These are phyloP conservation scores for Penicillium tannophilum DNA, from an alignment of 495 filamentous ascomycete species.

Conservation along the genomic window DNA sequence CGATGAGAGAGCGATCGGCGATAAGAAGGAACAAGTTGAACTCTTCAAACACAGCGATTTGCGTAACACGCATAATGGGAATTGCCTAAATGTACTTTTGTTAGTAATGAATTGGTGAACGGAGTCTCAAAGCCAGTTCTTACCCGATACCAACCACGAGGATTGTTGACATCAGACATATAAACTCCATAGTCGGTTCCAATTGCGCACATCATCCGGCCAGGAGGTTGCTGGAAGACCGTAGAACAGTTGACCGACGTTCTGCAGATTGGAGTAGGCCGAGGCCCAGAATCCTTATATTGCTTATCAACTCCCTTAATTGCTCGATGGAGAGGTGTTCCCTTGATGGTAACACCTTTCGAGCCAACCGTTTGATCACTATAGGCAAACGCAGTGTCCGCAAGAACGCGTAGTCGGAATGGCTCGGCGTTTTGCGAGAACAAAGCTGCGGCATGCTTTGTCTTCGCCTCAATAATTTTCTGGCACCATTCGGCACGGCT, in stretches of 20 bases:
- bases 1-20: slow-evolving; percentile 86
- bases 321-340: slow-evolving; percentile 88
- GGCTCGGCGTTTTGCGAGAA: slow-evolving; percentile 95
- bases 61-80: slow-evolving; percentile 73
- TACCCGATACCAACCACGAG: slow-evolving; percentile 86
- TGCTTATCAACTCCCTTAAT: slow-evolving; percentile 82
- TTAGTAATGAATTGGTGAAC: slow-evolving; percentile 4
- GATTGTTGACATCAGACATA: slow-evolving; percentile 80
- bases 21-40: slow-evolving; percentile 91
- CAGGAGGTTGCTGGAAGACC: slow-evolving; percentile 72
- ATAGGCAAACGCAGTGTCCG: slow-evolving; percentile 86
- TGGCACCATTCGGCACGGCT: slow-evolving; percentile 87
- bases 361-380: slow-evolving; percentile 59
- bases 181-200: slow-evolving; percentile 95
- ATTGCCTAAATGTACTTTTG: slow-evolving; percentile 61
- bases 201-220: slow-evolving; percentile 87
- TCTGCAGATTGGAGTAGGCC: slow-evolving; percentile 75
- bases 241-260: slow-evolving; percentile 91
- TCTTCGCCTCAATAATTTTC: slow-evolving; percentile 93
- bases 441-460: slow-evolving; percentile 82
- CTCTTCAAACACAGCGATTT: slow-evolving; percentile 93
- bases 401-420: slow-evolving; percentile 88
- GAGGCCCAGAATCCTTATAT: slow-evolving; percentile 62
- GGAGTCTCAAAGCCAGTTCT: slow-evolving; percentile 26
- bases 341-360: slow-evolving; percentile 70